Percentiles rank a stretch among this genome's conserved stretches.
Evolutionary conservation across 2,329 filamentous ascomycete species (phyloP).

Genomic region (Fusarium beomiforme): DNA sequence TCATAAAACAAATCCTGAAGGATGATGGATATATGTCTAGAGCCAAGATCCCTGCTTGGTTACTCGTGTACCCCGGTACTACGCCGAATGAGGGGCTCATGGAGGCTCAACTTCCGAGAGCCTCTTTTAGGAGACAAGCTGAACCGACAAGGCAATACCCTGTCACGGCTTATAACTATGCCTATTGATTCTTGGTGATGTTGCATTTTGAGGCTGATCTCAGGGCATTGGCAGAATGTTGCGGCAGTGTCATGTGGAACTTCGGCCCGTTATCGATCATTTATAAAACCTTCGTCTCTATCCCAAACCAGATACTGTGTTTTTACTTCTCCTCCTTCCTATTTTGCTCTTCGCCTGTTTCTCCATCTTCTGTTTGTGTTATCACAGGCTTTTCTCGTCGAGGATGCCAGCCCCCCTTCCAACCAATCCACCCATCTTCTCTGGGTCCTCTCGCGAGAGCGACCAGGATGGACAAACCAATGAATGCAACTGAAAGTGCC

Average conservation of each 20-base stretch:
- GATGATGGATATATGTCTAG: background rate
- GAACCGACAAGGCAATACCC: background rate
- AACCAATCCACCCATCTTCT: conserved; percentile 47
- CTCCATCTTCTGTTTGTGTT: conserved; percentile 6
- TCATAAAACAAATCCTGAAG: conserved; percentile 3
- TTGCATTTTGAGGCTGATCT: background rate
- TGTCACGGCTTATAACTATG: background rate
- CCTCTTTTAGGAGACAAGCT: background rate
- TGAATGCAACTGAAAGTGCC: conserved; percentile 39
- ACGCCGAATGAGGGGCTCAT: conserved; percentile 4
- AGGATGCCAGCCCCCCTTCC: conserved; percentile 45
- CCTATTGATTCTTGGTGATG: background rate
- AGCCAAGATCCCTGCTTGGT: conserved; percentile 1
- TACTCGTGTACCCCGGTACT: background rate
- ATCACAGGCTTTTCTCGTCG: conserved; percentile 16
- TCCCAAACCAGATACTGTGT: background rate
- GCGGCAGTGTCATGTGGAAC: background rate
- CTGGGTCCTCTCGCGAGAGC: conserved; percentile 46
- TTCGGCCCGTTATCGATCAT: background rate
- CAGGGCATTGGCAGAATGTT: background rate
- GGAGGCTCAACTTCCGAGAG: conserved; percentile 17
- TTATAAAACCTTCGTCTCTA: background rate
- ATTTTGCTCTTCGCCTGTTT: background rate
- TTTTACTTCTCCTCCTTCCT: conserved; percentile 6
- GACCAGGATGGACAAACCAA: conserved; percentile 37